A percentile compares a stretch with the other conserved stretches of the same genome.
phyloP scores from a whole-genome alignment of 1,284 basidiomycete species.

The Sphagnurus paluster region DNA sequence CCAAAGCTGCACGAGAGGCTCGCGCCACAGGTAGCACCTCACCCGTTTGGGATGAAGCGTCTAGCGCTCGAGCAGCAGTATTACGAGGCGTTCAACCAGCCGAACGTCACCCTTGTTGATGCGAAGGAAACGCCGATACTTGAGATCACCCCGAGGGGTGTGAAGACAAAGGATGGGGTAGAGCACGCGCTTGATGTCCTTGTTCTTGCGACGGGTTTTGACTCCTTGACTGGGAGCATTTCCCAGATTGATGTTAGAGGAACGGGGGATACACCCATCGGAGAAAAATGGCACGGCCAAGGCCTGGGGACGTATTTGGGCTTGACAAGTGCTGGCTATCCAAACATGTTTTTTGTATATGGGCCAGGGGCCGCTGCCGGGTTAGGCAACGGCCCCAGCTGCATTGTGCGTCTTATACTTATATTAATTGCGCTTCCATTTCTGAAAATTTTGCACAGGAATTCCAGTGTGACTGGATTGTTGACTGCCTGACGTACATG shows the following conservation, averaged over 20 bases:
- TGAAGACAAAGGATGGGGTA: slow-evolving; percentile 23
- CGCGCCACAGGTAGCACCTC: slow-evolving; percentile 23
- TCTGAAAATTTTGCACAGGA: slow-evolving; percentile 13
- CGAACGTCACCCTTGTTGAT: slow-evolving; percentile 26
- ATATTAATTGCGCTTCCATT: not conserved
- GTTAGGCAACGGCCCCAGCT: slow-evolving; percentile 27
- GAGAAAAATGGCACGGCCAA: slow-evolving; percentile 25
- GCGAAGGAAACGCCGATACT: slow-evolving; percentile 23
- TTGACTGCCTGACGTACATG: slow-evolving; percentile 21
- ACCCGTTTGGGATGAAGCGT: slow-evolving; percentile 29
- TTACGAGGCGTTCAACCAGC: slow-evolving; percentile 27
- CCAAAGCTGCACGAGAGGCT: slow-evolving; percentile 25
- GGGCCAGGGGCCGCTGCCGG: slow-evolving; percentile 27
- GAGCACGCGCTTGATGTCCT: slow-evolving; percentile 26
- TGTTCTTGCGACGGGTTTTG: slow-evolving; percentile 27
- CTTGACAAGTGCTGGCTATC: slow-evolving; percentile 19
- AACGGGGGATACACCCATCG: slow-evolving; percentile 19
- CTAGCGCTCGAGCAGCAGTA: slow-evolving; percentile 25
- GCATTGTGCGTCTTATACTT: slow-evolving; percentile 16
- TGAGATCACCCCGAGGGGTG: slow-evolving; percentile 21
- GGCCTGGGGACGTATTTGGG: slow-evolving; percentile 25
- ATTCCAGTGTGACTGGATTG: slow-evolving; percentile 26
- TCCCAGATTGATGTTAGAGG: slow-evolving; percentile 25
- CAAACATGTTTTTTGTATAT: slow-evolving; percentile 29
- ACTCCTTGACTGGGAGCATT: slow-evolving; percentile 25